Evolutionary conservation across 1,284 basidiomycete species (phyloP).

Genomic region (Apiotrichum gamsii): DNA sequence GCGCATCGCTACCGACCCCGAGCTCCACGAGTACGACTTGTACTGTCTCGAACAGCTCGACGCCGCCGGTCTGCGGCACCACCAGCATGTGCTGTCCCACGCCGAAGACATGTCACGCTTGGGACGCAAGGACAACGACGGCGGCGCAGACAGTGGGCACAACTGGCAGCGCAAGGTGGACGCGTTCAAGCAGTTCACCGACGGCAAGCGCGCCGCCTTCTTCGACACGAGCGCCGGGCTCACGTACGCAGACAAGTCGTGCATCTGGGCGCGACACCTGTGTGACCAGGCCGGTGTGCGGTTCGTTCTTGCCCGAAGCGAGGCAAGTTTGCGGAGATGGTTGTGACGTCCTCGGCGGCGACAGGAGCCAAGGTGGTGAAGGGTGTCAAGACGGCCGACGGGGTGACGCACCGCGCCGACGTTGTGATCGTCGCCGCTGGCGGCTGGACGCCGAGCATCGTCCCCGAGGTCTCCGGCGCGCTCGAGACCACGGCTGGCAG

Average conservation of each 20-base stretch:
- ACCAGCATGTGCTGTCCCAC: slow-evolving; percentile 8
- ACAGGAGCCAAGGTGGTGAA: slow-evolving; percentile 5
- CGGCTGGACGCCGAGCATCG: slow-evolving; percentile 26
- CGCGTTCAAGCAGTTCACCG: slow-evolving; percentile 5
- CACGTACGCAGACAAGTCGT: slow-evolving; percentile 21
- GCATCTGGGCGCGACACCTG: slow-evolving; percentile 15
- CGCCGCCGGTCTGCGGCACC: slow-evolving; percentile 14
- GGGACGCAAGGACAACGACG: not conserved
- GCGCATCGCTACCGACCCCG: slow-evolving; percentile 9
- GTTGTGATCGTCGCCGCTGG: slow-evolving; percentile 26
- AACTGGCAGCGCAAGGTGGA: slow-evolving; percentile 6
- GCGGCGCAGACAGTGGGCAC: too few species aligned
- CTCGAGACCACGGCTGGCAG: slow-evolving; percentile 27
- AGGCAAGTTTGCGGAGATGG: slow-evolving; percentile 12
- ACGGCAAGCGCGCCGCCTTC: slow-evolving; percentile 7
- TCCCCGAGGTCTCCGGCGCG: slow-evolving; percentile 16
- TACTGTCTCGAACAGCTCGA: slow-evolving; percentile 12
- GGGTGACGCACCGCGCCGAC: slow-evolving; percentile 19
- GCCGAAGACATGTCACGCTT: slow-evolving; percentile 3
- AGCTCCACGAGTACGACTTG: slow-evolving; percentile 10
- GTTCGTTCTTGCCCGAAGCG: slow-evolving; percentile 12
- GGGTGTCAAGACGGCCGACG: slow-evolving; percentile 24
- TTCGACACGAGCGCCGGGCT: slow-evolving; percentile 20
- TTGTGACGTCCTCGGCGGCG: slow-evolving; percentile 1
- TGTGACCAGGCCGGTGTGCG: slow-evolving; percentile 14